Percentiles rank a stretch among this genome's conserved stretches.
Evolutionary conservation across 306 rosid species (phyloP).

Genomic region (Rosa multiflora): DNA sequence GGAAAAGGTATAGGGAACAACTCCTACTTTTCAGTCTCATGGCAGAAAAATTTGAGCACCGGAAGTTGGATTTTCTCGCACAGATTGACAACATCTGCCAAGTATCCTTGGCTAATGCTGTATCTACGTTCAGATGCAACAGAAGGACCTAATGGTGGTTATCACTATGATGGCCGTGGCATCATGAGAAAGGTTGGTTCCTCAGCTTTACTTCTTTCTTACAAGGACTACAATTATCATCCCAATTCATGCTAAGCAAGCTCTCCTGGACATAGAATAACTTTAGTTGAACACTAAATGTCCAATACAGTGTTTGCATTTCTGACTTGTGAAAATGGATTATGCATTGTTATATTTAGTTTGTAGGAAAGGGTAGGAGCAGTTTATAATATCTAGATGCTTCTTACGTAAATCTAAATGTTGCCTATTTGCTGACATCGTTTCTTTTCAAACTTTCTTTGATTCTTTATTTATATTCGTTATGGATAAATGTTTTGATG

Average conservation of each 20-base stretch:
- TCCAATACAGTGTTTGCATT: not conserved
- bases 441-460: not conserved
- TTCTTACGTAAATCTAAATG: too few species aligned
- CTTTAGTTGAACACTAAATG: conserved; percentile 4
- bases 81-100: conserved; percentile 39
- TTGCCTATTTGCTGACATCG: not conserved
- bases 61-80: conserved; percentile 57
- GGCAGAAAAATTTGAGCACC: conserved; percentile 46
- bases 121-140: conserved; percentile 58
- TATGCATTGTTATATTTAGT: not conserved
- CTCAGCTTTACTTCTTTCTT: conserved; percentile 7
- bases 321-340: not conserved
- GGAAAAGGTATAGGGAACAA: conserved; percentile 29
- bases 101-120: conserved; percentile 63
- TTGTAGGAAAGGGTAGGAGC: not conserved
- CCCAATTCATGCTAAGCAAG: not conserved
- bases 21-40: conserved; percentile 50
- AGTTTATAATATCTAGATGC: not conserved
- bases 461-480: not conserved
- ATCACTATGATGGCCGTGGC: conserved; percentile 52
- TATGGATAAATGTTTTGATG: not conserved
- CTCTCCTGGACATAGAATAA: not conserved
- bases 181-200: conserved; percentile 45
- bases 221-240: not conserved
- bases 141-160: conserved; percentile 51